Base-by-base conservation (phyloP, 139 green algal species). In the Tetraselmis chui region DNA sequence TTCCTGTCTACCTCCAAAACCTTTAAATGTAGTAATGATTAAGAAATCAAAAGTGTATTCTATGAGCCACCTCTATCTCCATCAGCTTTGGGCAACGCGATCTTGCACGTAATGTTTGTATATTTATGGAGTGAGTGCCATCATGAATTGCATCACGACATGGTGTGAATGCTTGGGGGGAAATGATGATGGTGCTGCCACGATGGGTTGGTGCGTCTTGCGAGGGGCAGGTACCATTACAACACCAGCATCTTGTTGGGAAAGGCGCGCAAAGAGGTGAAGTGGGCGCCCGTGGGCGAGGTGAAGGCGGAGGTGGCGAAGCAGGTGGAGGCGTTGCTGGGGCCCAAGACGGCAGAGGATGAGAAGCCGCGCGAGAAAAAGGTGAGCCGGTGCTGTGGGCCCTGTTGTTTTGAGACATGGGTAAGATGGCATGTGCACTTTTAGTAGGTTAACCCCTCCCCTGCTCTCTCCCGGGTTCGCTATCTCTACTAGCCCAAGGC, bases 321-420 rank as follows among this genome's bases (percentile, higher is more conserved):
- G 59, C 84, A 89, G 77, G 84, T 97, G 23, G 86, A 85, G 77
- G 87, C 86, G 0, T 79, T 98, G 76, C 89, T 98, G 83, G 94
- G 94, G 0, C 93, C 91, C 32, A 97, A 96, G 85, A 98, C 92
- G 0, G 94, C 96, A 79, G 94, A 84, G 5, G 94, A 97, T 89
- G 28, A 94, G 58, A 89, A 90, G 59, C 87, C 92, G 2, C 31
- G 22, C 31, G 78, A 83, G 0, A 88, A 92, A 80, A 93, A 93
- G 76, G 92, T 78, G 31, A 2, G 31, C n/a, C 30, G 26, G 58
- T 26, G 24, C 28, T 75, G 45, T 22, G 31, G 5, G 32, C 26
- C 32, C 75, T 29, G n/a, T 77, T 75, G 27, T n/a, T n/a, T n/a
- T n/a, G n/a, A n/a, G n/a, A n/a, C n/a, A n/a, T n/a, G n/a, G n/a